Base-by-base conservation (phyloP, 352 stramenopile genomes). In the Phytophthora megakarya region DNA sequence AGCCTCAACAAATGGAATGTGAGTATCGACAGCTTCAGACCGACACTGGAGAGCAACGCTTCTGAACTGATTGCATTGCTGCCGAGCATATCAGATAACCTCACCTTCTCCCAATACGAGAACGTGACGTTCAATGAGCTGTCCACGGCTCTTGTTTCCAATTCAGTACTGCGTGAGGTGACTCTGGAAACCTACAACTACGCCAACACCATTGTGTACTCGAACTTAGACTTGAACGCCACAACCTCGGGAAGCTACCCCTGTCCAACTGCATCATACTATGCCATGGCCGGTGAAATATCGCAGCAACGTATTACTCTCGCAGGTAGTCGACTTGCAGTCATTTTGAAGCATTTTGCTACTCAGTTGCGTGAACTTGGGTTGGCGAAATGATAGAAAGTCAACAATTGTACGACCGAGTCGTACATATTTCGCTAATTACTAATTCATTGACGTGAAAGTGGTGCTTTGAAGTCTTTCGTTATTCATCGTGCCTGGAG, bases 341-440 rank as follows among this genome's bases (percentile, higher is more conserved):
- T 88, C 2, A 60, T 91, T 12, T 63, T 89, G 13, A 87, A 76
- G 40, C 71, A 90, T 54, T 73, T 88, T 39, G 77, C 75, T 2
- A 58, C 72, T 35, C 78, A 87, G 49, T 50, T 90, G 32, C 70
- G 76, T 33, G 49, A 46, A n/a, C 71, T 72, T 23, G 64, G 63
- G 8, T 65, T 88, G 40, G 76, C 67, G 11, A 15, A 73, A 7
- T 70, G 66, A 21, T 25, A 1, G 3, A 26, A 53, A 19, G 16
- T 1, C 13, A 11, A 43, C n/a, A n/a, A 40, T 39, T 39, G 33
- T 39, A 32, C 26, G 5, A 32, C 26, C 26, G 9, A 9, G 26
- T 32, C 26, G 26, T 32, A 32, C 26, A 32, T 9, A 10, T 32
- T 32, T 32, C 5, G 9, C 26, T 9, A 32, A n/a, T n/a, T n/a